phyloP scores from a whole-genome alignment of 2,329 filamentous ascomycete species.

The Fusarium sp. region DNA sequence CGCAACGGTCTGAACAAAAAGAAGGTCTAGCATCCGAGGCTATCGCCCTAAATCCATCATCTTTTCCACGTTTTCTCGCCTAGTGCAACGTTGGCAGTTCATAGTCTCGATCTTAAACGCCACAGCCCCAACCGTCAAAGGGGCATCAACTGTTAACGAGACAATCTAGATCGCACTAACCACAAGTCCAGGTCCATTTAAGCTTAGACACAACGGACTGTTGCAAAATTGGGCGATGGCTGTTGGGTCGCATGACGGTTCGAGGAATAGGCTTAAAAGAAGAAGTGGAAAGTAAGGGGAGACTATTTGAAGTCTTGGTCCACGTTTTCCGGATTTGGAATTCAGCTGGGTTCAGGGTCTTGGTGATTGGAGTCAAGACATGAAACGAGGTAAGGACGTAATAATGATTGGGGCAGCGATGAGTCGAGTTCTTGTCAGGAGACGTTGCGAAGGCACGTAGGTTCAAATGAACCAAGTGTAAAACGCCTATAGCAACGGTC shows the following conservation, averaged over 20 bases:
- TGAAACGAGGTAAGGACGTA: background rate
- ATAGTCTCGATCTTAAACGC: constrained; percentile 30
- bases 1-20: background rate
- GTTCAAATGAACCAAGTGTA: background rate
- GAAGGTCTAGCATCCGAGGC: constrained; percentile 6
- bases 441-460: background rate
- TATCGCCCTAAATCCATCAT: constrained; percentile 16
- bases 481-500: background rate
- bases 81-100: constrained; percentile 20
- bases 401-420: fast-evolving
- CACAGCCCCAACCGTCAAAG: constrained; percentile 26
- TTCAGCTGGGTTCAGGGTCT: background rate
- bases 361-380: background rate
- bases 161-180: constrained; percentile 27
- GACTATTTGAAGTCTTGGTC: constrained; percentile 27
- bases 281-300: background rate
- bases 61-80: background rate
- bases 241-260: constrained; percentile 1
- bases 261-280: background rate
- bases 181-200: background rate
- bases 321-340: constrained; percentile 12
- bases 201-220: background rate
- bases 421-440: background rate
- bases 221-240: background rate
- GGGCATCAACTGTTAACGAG: background rate